Conservation (phyloP, 2,329 filamentous ascomycete genomes). For the Fusarium sp. region DNA sequence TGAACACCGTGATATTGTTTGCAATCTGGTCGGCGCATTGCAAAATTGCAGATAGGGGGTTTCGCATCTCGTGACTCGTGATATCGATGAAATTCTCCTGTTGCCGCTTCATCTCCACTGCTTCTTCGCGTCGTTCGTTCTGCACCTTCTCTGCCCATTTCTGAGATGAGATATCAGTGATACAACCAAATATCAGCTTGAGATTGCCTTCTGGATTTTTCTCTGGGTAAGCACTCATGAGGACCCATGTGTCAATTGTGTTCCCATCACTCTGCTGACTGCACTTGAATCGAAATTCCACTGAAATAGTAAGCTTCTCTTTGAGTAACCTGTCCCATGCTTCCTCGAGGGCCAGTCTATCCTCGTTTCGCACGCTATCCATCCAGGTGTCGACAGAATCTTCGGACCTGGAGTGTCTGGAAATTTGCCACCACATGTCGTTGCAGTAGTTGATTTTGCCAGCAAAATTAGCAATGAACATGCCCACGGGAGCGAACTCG, state of each 20-base stretch:
- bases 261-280: slow-evolving; percentile 71
- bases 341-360: slow-evolving; percentile 68
- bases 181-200: slow-evolving; percentile 82
- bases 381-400: slow-evolving; percentile 76
- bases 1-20: slow-evolving; percentile 61
- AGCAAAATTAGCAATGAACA: slow-evolving; percentile 82
- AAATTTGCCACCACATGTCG: slow-evolving; percentile 81
- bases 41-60: slow-evolving; percentile 79
- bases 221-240: slow-evolving; percentile 82
- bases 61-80: slow-evolving; percentile 81
- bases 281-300: slow-evolving; percentile 81
- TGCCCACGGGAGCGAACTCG: slow-evolving; percentile 84
- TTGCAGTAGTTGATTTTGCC: slow-evolving; percentile 85
- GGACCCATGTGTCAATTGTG: slow-evolving; percentile 78
- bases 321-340: slow-evolving; percentile 74
- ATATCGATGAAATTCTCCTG: slow-evolving; percentile 81
- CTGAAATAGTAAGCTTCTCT: slow-evolving; percentile 73
- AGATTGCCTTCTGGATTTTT: slow-evolving; percentile 72
- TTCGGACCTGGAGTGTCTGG: slow-evolving; percentile 71
- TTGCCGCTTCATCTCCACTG: slow-evolving; percentile 81
- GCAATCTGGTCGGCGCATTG: slow-evolving; percentile 82
- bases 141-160: slow-evolving; percentile 88
- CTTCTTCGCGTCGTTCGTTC: slow-evolving; percentile 81
- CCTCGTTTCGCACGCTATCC: slow-evolving; percentile 76
- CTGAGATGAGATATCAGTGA: slow-evolving; percentile 87